phyloP scores from a whole-genome alignment of 2,329 filamentous ascomycete genomes.

The Tricladium varicosporioides region DNA sequence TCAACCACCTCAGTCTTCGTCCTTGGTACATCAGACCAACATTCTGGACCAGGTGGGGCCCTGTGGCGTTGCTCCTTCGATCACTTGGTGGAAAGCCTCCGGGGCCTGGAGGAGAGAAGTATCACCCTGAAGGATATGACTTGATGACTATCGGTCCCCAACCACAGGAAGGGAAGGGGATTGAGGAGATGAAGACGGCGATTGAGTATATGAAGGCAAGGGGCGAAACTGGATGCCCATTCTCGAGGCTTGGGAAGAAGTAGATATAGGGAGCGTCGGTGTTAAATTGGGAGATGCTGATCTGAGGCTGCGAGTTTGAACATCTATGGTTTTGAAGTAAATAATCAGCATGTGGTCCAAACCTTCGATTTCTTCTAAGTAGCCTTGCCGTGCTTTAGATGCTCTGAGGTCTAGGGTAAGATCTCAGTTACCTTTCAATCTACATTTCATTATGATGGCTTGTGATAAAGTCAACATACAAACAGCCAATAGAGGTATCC shows the following conservation, averaged over 20 bases:
- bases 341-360: too few relatives aligned
- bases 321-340: too few relatives aligned
- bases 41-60: constrained; percentile 15
- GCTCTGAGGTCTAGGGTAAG: too few relatives aligned
- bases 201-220: constrained; percentile 14
- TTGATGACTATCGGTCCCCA: constrained; percentile 19
- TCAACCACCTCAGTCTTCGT: constrained; percentile 9
- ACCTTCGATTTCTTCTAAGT: too few relatives aligned
- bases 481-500: too few relatives aligned
- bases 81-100: constrained; percentile 14
- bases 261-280: too few relatives aligned
- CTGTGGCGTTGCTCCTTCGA: constrained; percentile 8
- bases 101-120: constrained; percentile 12
- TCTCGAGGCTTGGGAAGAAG: neutral
- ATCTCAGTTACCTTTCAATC: too few relatives aligned
- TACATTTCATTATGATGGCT: too few relatives aligned
- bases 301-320: too few relatives aligned
- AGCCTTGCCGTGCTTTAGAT: too few relatives aligned
- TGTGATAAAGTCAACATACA: too few relatives aligned
- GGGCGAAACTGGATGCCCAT: neutral
- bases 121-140: constrained; percentile 15
- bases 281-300: too few relatives aligned
- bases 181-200: constrained; percentile 12
- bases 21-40: constrained; percentile 19
- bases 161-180: constrained; percentile 17